Evolutionary conservation across 2,329 filamentous ascomycete genomes (phyloP), one percentile per base, ranked within the genome.

Genomic region (Lachnellula hyalina): DNA sequence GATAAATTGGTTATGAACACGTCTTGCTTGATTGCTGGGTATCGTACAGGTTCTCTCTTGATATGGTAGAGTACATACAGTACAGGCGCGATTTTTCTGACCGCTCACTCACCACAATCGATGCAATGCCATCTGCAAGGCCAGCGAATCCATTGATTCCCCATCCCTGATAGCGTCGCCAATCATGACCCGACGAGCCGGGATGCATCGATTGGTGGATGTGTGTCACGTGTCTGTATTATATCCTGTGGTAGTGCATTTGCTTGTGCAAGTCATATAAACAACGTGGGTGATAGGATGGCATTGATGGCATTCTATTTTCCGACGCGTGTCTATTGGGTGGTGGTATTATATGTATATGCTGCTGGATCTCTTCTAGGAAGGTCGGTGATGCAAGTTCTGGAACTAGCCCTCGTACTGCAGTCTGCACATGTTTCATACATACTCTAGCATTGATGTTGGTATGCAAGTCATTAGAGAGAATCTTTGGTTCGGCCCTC

Each of bases 241-340:
- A 3, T 11, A 9, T 11, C 52, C 21, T 21, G 14, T 5, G n/a
- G 19, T 21, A 3, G 19, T 21, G 19, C 19, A 19, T 17, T 19
- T 44, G n/a, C 19, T 44, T 17, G 41, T 50, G 48, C 48, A 50
- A 28, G 48, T 38, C 40, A 53, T 53, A 19, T 51, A 36, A 42
- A 50, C 35, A 57, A 53, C 51, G 54, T 53, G 54, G 54, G 44
- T 53, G 54, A 53, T 57, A 53, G 54, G 51, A 53, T 51, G 48
- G 35, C 35, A 5, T 32, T 17, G 32, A n/a, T 12, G 19, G 12
- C 44, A 17, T 40, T 15, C 17, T 25, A 35, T 19, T 48, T 19
- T 14, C 36, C 36, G 36, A 38, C 14, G 51, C 14, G 25, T 14
- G 5, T 19, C 2, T 9, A 40, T 42, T 19, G 44, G 21, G 40